Evolutionary conservation across 2,329 filamentous ascomycete species (phyloP).

Genomic region (Hypoxylon sp.): DNA sequence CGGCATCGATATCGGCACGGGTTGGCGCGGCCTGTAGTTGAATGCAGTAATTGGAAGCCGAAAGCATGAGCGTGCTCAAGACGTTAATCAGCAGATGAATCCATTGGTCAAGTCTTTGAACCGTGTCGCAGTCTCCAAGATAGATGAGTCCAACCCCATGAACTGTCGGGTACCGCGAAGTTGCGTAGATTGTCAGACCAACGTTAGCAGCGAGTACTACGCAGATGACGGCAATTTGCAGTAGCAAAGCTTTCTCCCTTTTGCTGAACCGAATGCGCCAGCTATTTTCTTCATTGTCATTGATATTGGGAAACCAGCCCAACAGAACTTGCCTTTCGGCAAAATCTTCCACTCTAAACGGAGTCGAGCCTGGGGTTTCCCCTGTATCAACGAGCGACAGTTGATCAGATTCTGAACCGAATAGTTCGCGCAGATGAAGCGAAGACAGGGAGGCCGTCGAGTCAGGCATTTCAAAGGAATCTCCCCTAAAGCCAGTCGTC

Average conservation of each 20-base stretch:
- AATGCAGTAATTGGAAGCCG: slow-evolving; percentile 27
- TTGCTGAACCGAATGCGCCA: slow-evolving; percentile 24
- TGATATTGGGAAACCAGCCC: slow-evolving; percentile 23
- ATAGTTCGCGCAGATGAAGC: background rate
- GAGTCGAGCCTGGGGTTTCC: background rate
- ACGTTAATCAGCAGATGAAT: slow-evolving; percentile 27
- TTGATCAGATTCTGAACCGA: too few species aligned
- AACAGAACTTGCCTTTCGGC: background rate
- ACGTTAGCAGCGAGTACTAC: slow-evolving; percentile 22
- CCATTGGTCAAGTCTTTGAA: slow-evolving; percentile 17
- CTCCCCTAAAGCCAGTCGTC: background rate
- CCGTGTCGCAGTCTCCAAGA: slow-evolving; percentile 17
- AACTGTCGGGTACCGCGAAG: slow-evolving; percentile 5
- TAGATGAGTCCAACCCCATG: slow-evolving; percentile 30
- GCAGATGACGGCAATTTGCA: slow-evolving; percentile 25
- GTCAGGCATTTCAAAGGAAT: background rate
- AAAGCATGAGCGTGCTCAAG: slow-evolving; percentile 24
- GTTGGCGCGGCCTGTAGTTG: slow-evolving; percentile 29
- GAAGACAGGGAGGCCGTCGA: background rate
- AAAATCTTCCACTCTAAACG: background rate
- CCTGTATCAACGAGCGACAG: too few species aligned
- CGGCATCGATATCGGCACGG: slow-evolving; percentile 22
- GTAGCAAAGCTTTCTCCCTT: slow-evolving; percentile 24
- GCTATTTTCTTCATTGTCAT: slow-evolving; percentile 21
- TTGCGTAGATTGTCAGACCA: slow-evolving; percentile 7